Evolutionary conservation across 495 filamentous ascomycete species (phyloP).

Genomic region (Aspergillus bridgeri): DNA sequence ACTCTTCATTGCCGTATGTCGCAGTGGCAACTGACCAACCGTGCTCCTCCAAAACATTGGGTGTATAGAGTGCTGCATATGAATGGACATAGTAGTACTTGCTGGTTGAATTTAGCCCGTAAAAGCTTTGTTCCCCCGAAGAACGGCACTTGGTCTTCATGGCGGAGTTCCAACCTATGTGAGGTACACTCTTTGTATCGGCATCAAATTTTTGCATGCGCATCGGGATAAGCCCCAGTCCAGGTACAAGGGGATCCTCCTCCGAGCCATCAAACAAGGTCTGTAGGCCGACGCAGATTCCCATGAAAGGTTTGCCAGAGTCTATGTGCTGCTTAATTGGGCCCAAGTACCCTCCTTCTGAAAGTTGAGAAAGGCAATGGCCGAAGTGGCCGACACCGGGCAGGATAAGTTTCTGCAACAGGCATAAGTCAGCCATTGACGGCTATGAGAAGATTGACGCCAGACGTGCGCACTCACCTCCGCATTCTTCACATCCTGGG

Average conservation of each 20-base stretch:
- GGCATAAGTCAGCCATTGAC: slow-evolving; percentile 17
- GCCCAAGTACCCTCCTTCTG: slow-evolving; percentile 72
- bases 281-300: slow-evolving; percentile 93
- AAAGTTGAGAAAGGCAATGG: slow-evolving; percentile 83
- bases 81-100: slow-evolving; percentile 99
- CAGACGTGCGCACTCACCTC: slow-evolving; percentile 55
- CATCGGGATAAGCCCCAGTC: slow-evolving; percentile 70
- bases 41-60: slow-evolving; percentile 65
- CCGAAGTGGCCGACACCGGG: slow-evolving; percentile 97
- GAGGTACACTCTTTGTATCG: slow-evolving; percentile 79
- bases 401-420: slow-evolving; percentile 73
- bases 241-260: slow-evolving; percentile 66
- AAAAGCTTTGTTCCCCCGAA: slow-evolving; percentile 55
- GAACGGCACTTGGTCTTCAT: slow-evolving; percentile 46
- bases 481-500: slow-evolving; percentile 76
- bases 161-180: slow-evolving; percentile 97
- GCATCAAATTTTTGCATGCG: slow-evolving; percentile 73
- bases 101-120: slow-evolving; percentile 70
- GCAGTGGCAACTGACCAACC: slow-evolving; percentile 90
- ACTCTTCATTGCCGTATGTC: slow-evolving; percentile 82
- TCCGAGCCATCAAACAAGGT: slow-evolving; percentile 82
- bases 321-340: slow-evolving; percentile 77
- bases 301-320: slow-evolving; percentile 93
- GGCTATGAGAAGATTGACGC: background rate
- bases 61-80: slow-evolving; percentile 75